Base-by-base conservation (phyloP, 306 rosid genomes). In the Adenanthera pavonina region DNA sequence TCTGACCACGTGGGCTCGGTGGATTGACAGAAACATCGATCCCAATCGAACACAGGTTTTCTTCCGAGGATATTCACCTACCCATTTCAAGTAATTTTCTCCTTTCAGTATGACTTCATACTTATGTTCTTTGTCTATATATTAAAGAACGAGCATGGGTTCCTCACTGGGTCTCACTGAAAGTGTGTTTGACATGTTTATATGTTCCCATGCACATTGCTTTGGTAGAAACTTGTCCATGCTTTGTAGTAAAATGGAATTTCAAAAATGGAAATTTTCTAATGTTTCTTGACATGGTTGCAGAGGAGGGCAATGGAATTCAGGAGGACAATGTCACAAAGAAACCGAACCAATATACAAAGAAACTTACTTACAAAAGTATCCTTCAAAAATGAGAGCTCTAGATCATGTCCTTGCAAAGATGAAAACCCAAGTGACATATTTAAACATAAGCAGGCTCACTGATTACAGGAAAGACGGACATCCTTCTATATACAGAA, bases 271-370 rank as follows among this genome's bases (percentile, higher is more conserved):
- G 30, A 41, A 68, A n/a, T 49, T 46, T 80, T 82, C 3, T 57
- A 69, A 30, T 76, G 56, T 34, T 78, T 19, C 76, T 47, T 71
- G 47, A 83, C 74, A 34, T 87, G 80, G 53, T 78, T 86, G 89
- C 90, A 96, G 99, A 17, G 94, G 98, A 69, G 99, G 99, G 48
- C 94, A 87, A 51, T 96, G 99, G 99, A 93, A 96, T 78, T 93
- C 99, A 2, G 97, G 99, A 56, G 99, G 99, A 72, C 92, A 89
- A 54, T 96, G 99, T 86, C 87, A 88, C 87, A 87, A 85, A 80
- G 98, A 95, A 85, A 85, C 84, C 0, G 94, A 91, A 57, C 99
- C 98, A 33, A 93, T 96, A 82, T 81, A 75, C n/a, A 90, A 89
- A 52, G 70, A 78, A 72, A 69, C 86, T 43, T 88, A 84, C 72